Base-by-base conservation (phyloP, 73 alveolate genomes). In the Durusdinium trenchii region DNA sequence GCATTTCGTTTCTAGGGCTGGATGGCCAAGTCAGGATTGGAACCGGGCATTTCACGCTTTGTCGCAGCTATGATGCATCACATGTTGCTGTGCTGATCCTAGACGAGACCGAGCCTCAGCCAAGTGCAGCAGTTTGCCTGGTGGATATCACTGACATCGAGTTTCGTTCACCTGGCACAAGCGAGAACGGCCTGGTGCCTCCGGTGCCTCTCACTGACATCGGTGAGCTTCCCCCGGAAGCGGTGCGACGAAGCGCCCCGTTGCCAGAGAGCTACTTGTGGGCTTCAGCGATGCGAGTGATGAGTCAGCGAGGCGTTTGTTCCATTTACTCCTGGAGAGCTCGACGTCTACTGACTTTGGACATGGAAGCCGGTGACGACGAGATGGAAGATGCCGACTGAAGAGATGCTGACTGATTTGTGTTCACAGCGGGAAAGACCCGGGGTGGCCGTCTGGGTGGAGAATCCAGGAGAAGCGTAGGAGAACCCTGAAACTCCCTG, bases 271-370 rank as follows among this genome's bases (percentile, higher is more conserved):
- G 98, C 67, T 91, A 91, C 46, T n/a, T 54, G 61, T 91, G 87
- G 73, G 94, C 98, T 35, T 67, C 98, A 30, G 57, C 98, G 48
- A 91, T 91, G 98, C 98, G 98, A 0, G 98, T 91, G 79, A 91
- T 91, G 98, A 71, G 90, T 40, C 98, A 91, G 60, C 87, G 98
- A 12, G 98, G 98, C 6, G 89, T 91, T 26, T 91, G 98, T 47
- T 91, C 98, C 3, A 52, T 91, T n/a, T 91, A 91, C 46, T 91
- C 98, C 76, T 91, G 79, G 98, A 32, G 98, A 32, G 89, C 87
- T 26, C 84, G 98, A 46, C 87, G 98, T 46, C 45, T 91, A 47
- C 89, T 91, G 43, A 91, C 98, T 45, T 79, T 91, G 90, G 98
- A 67, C 64, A 81, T 81, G 92, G 92, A 81, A 45, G 92, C 92